phyloP scores from a whole-genome alignment of 345 rosid species.

The Heritiera fomes region DNA sequence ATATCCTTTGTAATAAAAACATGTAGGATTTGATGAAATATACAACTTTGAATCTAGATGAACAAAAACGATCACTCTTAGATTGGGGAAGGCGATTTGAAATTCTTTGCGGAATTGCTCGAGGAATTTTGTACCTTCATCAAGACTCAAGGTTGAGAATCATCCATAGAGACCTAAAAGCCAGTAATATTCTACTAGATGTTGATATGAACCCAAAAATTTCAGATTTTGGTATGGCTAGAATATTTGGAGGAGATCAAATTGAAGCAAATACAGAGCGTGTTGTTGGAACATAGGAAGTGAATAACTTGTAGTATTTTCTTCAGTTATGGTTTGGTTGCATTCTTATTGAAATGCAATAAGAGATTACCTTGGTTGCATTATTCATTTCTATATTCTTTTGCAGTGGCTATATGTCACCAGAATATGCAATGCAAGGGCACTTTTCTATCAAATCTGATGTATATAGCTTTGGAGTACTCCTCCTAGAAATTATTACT shows the following conservation, averaged over 20 bases:
- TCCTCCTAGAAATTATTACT: too few relatives aligned
- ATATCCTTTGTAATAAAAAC: too few relatives aligned
- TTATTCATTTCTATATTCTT: not conserved
- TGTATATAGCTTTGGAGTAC: too few relatives aligned
- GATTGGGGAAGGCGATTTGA: constrained; percentile 25
- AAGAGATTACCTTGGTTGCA: not conserved
- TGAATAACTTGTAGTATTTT: not conserved
- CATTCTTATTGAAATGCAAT: constrained; percentile 25
- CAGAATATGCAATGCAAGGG: constrained; percentile 44
- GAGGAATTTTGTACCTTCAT: too few relatives aligned
- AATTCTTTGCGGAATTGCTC: too few relatives aligned
- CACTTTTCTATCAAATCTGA: too few relatives aligned
- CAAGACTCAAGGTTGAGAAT: not conserved
- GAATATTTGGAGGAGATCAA: constrained; percentile 52
- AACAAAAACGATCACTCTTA: too few relatives aligned
- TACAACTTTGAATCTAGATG: too few relatives aligned
- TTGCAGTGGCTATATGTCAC: constrained; percentile 71
- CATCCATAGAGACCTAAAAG: constrained; percentile 1
- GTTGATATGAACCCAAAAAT: constrained; percentile 51
- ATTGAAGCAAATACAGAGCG: constrained; percentile 44
- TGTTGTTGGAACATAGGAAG: constrained; percentile 72
- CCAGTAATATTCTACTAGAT: constrained; percentile 57
- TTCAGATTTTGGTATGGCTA: constrained; percentile 66
- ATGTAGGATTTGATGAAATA: too few relatives aligned
- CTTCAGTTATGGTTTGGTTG: too few relatives aligned